Evolutionary conservation across 306 rosid species (phyloP), one percentile per base, ranked within the genome.

Genomic region (Begonia loranthoides): DNA sequence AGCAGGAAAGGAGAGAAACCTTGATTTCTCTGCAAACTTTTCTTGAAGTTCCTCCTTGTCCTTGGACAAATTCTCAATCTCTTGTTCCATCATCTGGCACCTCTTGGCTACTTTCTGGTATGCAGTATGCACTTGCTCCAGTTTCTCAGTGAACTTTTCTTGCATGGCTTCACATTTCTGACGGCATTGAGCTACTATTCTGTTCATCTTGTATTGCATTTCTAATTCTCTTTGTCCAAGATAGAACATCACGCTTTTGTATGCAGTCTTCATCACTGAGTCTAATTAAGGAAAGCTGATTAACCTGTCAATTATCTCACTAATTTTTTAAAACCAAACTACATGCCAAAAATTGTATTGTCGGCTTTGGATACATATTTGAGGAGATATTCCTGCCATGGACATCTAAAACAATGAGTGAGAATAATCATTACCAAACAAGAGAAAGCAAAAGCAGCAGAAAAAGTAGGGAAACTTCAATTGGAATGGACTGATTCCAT

Each of bases 1-100:
- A 22, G 34, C 45, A 50, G 4, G 56, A 11, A 57, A 11, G 15
- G 10, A 62, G 47, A 45, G 53, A 60, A 65, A 81, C 99, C 99
- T 71, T 52, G 96, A 86, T 63, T 92, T 92, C 76, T 92, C 99
- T 13, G 99, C 74, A 73, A 78, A 92, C 60, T 92, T 92, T 50
- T 92, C 99, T 75, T 92, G 99, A 62, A 92, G 99, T 72, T 92
- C 99, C 72, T 83, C 96, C 62, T 92, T 92, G 66, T 92, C 99
- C 80, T 92, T 92, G 66, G 88, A 68, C 73, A 92, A 64, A 69
- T 53, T 78, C 77, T 92, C 96, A 41, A 70, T 83, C 70, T 86
- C 94, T 72, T 83, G 96, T 53, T 83, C 93, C 94, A 92, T 70
- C 72, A 81, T 78, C 77, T 86, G 94, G 65, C 94, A 78, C 72